Evolutionary conservation across 2,329 filamentous ascomycete genomes (phyloP), one percentile per base, ranked within the genome.

Genomic region (Knoxdaviesia proteae): DNA sequence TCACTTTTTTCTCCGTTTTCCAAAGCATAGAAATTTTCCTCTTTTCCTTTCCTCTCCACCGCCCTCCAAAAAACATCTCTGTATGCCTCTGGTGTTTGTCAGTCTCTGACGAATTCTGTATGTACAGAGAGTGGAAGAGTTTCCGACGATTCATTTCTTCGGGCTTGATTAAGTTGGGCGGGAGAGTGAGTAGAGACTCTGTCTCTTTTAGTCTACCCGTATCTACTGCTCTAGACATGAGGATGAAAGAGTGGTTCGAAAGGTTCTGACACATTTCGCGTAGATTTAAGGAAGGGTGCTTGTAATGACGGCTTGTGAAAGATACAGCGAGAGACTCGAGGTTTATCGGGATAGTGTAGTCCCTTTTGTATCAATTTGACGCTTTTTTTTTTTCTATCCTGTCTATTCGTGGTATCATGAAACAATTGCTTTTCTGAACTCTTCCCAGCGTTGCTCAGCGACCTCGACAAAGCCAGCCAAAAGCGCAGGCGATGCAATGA

Each of bases 181-280:
- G 69, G 58, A 81, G 74, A 81, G 62, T 51, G 59, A 72, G 48
- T 30, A 42, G 53, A 46, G 47, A 45, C 41, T 50, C 20, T 20
- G 20, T 20, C 20, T 45, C 44, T 52, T 60, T 52, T 52, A 55
- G 59, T 72, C 78, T 68, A 74, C 77, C 77, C 77, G 80, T 84
- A 84, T 84, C 80, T 84, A 77, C 80, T 82, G 76, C 79, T 77
- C 77, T 81, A 70, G 79, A 84, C 72, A 77, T 61, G 62, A 61
- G 58, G 67, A 67, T 84, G 80, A 83, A 72, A 74, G 76, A 76
- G 79, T 76, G 68, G 80, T 79, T 84, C 80, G 80, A 82, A 78
- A 76, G 75, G 75, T 76, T 71, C 77, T 75, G 71, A 83, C 77
- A 83, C 65, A 52, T 52, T 42, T 38, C 36, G 11, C 11, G 10